A percentile compares a stretch with the other conserved stretches of the same genome.
Evolutionary conservation across 768 basidiomycete genomes (phyloP).

Genomic region (Lactarius deliciosus): DNA sequence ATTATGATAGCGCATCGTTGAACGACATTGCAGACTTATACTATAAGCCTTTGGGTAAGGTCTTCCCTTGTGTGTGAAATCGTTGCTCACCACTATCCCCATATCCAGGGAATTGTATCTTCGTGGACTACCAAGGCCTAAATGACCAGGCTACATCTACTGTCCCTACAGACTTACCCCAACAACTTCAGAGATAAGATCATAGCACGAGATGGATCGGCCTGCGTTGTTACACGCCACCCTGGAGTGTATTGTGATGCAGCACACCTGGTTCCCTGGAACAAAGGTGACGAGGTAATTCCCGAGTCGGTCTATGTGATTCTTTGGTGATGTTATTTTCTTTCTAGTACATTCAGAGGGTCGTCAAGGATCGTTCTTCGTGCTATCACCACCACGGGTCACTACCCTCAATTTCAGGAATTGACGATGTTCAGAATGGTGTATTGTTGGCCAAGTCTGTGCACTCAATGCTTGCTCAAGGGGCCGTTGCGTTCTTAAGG

Average conservation of each 20-base stretch:
- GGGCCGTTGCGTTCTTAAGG: background rate
- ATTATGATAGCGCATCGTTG: background rate
- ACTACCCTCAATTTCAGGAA: background rate
- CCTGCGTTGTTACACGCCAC: background rate
- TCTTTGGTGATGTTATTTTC: background rate
- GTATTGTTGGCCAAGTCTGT: background rate
- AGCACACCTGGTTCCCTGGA: background rate
- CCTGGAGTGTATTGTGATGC: background rate
- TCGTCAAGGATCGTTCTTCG: background rate
- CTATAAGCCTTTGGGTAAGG: constrained; percentile 8
- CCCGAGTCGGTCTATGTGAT: background rate
- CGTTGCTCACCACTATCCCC: background rate
- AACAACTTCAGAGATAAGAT: background rate
- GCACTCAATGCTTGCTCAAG: background rate
- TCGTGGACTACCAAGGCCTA: background rate
- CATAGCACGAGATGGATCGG: background rate
- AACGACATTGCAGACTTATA: background rate
- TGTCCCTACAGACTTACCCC: background rate
- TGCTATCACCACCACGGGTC: background rate
- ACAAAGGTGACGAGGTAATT: background rate
- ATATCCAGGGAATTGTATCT: background rate
- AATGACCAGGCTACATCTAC: background rate
- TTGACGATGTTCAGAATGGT: background rate
- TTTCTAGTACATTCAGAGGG: background rate
- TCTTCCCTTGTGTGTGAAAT: background rate